Conservation (phyloP, 1,284 basidiomycete genomes). For the Sanghuangporus sanghuang region DNA sequence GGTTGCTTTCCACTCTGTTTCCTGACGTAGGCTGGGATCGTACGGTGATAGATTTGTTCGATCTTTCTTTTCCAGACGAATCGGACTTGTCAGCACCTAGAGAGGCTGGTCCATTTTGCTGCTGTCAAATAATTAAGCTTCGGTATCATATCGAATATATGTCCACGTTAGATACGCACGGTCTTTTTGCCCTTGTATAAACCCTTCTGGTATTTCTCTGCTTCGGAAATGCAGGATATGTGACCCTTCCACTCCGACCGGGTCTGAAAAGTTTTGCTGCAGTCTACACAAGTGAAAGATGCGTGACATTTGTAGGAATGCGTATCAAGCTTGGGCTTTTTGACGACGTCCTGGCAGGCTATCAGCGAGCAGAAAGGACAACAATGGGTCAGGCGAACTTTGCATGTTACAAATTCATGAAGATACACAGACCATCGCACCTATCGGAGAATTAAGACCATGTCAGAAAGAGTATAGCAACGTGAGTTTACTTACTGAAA, state of each 20-base stretch:
- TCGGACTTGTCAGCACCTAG: not conserved
- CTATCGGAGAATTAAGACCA: constrained; percentile 23
- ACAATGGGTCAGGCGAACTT: not conserved
- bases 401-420: not conserved
- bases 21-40: not conserved
- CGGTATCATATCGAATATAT: too few species aligned
- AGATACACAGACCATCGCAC: constrained; percentile 40
- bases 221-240: constrained; percentile 83
- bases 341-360: constrained; percentile 82
- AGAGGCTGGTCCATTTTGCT: constrained; percentile 4
- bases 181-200: constrained; percentile 77
- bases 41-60: constrained; percentile 21
- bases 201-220: constrained; percentile 86
- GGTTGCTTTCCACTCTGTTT: not conserved
- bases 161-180: constrained; percentile 25
- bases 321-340: constrained; percentile 85
- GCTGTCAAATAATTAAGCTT: not conserved
- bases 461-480: not conserved
- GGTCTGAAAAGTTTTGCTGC: constrained; percentile 72
- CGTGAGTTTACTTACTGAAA: constrained; percentile 41
- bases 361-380: not conserved
- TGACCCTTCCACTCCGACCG: constrained; percentile 78
- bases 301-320: constrained; percentile 57
- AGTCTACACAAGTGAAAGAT: constrained; percentile 85
- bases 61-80: constrained; percentile 8